Conservation (phyloP, 1,139 yeast species). For the Geotrichum siamense region DNA sequence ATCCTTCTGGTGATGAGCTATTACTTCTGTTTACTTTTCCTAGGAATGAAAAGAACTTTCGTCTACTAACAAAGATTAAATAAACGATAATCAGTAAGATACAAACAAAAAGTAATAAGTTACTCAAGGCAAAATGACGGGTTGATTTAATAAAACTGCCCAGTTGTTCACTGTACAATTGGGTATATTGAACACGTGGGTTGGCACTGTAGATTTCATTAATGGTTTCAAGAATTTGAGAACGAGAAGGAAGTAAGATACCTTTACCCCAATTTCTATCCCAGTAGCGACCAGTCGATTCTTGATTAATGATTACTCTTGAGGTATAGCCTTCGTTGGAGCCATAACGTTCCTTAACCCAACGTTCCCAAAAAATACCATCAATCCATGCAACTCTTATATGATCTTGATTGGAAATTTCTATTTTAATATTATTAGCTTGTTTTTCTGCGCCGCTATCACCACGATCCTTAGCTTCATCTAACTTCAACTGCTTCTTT, state of each 20-base stretch:
- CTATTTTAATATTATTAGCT: slow-evolving; percentile 31
- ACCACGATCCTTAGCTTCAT: slow-evolving; percentile 33
- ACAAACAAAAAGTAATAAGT: too few species aligned
- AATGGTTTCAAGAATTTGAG: slow-evolving; percentile 29
- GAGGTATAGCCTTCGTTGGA: slow-evolving; percentile 21
- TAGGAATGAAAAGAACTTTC: too few species aligned
- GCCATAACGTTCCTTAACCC: slow-evolving; percentile 33
- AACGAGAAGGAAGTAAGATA: slow-evolving; percentile 26
- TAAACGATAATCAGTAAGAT: too few species aligned
- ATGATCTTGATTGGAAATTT: slow-evolving; percentile 25
- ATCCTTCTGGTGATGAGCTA: too few species aligned
- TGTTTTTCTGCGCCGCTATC: slow-evolving; percentile 31
- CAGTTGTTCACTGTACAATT: too few species aligned
- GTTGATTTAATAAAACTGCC: too few species aligned
- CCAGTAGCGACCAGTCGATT: slow-evolving; percentile 30
- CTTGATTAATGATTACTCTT: slow-evolving; percentile 31
- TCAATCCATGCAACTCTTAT: slow-evolving; percentile 38
- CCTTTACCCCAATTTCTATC: slow-evolving; percentile 28
- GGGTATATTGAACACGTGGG: slow-evolving; percentile 5
- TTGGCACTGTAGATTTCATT: slow-evolving; percentile 14
- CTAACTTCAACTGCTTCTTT: slow-evolving; percentile 32
- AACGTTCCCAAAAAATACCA: slow-evolving; percentile 34
- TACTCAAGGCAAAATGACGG: too few species aligned
- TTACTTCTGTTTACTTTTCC: too few species aligned
- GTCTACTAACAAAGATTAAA: too few species aligned